Base-by-base conservation (phyloP, 345 rosid genomes). In the Stellera chamaejasme region DNA sequence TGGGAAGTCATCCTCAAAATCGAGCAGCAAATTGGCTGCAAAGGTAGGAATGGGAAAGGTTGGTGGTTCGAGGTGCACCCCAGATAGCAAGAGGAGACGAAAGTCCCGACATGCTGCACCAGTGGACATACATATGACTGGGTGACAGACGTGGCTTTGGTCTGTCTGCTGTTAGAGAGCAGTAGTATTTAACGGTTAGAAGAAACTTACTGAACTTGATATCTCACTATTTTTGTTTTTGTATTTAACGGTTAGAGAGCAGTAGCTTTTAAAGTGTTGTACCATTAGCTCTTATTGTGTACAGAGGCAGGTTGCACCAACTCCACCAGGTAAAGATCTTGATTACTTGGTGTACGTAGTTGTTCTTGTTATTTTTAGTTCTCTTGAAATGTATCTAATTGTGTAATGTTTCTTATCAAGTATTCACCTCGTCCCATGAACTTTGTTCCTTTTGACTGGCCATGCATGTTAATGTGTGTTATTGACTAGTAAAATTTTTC, bases 11-110 rank as follows among this genome's bases (percentile, higher is more conserved):
- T 61, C 72, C 1, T 59, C 76, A 52, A 73, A 65, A 57, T 58
- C 60, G 23, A 68, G 58, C 54, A 57, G 66, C 61, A 84, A 82
- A 62, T 62, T 78, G 44, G 39, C 88, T 6, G 48, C 60, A 36
- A 82, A 85, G 73, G 65, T 75, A 0, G 63, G 82, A 46, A 88
- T 82, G 63, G 64, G 78, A 27, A 85, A 78, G 56, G 48, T 45
- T 48, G 77, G 72, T 0, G 68, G 75, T 2, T 10, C 36, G 10
- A 73, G 82, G 61, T 83, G 90, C 81, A 83, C 80, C 26, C 90
- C 95, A 0, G 87, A 80, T 6, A 67, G 84, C 58, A 88, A 84
- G 75, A 79, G 79, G 76, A 88, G 93, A 70, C 73, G 90, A 43
- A 76, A 79, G 44, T 77, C 88, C 27, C 69, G 69, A 53, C 14